A percentile compares a stretch with the other conserved stretches of the same genome.
phyloP scores from a whole-genome alignment of 169 alveolate species.

The Sarcocystis neurona region DNA sequence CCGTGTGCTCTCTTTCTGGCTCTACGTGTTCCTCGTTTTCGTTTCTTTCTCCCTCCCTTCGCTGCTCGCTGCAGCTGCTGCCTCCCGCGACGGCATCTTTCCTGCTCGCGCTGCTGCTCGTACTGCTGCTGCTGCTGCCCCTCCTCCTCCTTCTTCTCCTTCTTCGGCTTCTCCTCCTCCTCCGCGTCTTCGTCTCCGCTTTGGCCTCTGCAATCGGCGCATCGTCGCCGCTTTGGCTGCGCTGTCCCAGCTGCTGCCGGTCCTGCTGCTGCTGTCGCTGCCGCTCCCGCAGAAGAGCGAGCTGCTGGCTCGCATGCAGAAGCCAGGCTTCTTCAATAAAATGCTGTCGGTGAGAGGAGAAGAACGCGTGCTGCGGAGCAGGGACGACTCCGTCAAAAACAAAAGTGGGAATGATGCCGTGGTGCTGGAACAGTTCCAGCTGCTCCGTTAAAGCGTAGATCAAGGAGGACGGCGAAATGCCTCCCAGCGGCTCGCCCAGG shows the following conservation, averaged over 20 bases:
- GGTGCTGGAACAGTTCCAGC: conserved; percentile 54
- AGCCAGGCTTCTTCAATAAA: conserved; percentile 7
- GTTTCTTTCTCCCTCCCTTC: too few relatives aligned
- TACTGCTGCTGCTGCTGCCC: conserved; percentile 32
- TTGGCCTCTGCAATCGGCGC: not conserved
- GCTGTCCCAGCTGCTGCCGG: not conserved
- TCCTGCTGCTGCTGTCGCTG: not conserved
- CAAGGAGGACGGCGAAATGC: conserved; percentile 43
- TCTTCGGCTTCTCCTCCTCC: not conserved
- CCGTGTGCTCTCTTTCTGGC: too few relatives aligned
- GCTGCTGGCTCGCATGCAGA: not conserved
- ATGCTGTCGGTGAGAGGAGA: conserved; percentile 24
- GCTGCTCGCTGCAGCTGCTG: too few relatives aligned
- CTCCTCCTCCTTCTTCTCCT: conserved; percentile 10
- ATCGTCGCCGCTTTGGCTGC: not conserved
- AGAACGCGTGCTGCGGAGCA: conserved; percentile 36
- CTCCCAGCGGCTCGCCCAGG: conserved; percentile 52
- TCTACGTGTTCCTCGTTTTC: too few relatives aligned
- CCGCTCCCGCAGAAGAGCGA: not conserved
- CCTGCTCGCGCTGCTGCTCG: too few relatives aligned
- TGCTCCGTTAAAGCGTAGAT: conserved; percentile 42
- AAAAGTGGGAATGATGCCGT: conserved; percentile 46
- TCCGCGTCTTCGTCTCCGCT: not conserved
- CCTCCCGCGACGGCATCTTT: too few relatives aligned
- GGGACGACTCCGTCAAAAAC: conserved; percentile 57